Percentiles rank a stretch among this genome's conserved stretches.
Evolutionary conservation across 2,329 filamentous ascomycete genomes (phyloP).

Genomic region (Leptographium radiaticola): DNA sequence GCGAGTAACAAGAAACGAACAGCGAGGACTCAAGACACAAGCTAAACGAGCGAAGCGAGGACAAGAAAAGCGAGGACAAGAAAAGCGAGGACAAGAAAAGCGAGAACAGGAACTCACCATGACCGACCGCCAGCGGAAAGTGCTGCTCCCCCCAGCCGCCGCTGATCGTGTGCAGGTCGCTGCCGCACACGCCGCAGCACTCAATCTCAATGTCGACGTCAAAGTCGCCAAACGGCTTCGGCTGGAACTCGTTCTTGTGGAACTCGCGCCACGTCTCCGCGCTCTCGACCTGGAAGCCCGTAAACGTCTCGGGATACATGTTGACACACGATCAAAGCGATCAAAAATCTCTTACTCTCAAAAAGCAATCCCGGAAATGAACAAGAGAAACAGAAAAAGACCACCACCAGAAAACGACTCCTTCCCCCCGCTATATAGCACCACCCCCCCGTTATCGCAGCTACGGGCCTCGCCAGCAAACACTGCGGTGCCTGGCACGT

Average conservation of each 20-base stretch:
- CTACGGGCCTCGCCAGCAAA: no score
- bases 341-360: no score
- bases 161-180: slow-evolving; percentile 57
- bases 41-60: no score
- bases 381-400: no score
- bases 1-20: no score
- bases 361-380: no score
- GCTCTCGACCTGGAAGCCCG: slow-evolving; percentile 45
- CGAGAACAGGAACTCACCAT: slow-evolving; percentile 29
- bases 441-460: no score
- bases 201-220: slow-evolving; percentile 84
- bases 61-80: not conserved
- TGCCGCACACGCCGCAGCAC: slow-evolving; percentile 64
- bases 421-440: no score
- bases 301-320: slow-evolving; percentile 43
- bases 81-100: not conserved
- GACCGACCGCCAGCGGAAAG: slow-evolving; percentile 54
- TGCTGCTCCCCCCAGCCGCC: slow-evolving; percentile 54
- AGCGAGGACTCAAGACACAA: no score
- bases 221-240: slow-evolving; percentile 76
- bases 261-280: slow-evolving; percentile 44
- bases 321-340: no score
- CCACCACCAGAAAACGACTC: no score
- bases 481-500: no score
- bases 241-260: slow-evolving; percentile 61